These are phyloP conservation scores for Plasmodium inui DNA, from an alignment of 169 alveolate genomes.

Conservation along the genomic window DNA sequence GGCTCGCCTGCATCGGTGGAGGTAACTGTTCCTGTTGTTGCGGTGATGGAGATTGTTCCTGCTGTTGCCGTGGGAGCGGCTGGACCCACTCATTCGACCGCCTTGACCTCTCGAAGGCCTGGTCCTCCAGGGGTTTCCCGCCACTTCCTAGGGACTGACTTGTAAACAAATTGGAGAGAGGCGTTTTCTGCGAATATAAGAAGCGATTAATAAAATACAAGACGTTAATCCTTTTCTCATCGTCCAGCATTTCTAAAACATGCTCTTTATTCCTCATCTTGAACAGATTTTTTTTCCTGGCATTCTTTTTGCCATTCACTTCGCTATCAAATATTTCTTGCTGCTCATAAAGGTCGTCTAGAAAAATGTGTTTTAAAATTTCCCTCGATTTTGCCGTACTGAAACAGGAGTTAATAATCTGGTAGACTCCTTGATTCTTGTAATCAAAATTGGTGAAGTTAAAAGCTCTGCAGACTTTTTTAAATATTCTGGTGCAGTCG, in stretches of 20 bases:
- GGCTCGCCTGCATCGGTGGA: neutral
- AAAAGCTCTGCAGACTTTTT: conserved; percentile 51
- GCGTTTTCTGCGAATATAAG: conserved; percentile 62
- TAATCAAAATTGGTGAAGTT: conserved; percentile 28
- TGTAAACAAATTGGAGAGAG: conserved; percentile 53
- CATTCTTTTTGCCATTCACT: conserved; percentile 23
- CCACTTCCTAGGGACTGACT: neutral
- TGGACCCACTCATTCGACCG: neutral
- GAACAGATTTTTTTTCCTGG: neutral
- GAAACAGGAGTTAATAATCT: conserved; percentile 34
- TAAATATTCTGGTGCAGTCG: conserved; percentile 26
- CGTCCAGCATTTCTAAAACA: conserved; percentile 31
- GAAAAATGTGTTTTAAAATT: conserved; percentile 18
- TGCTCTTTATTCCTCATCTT: conserved; percentile 10
- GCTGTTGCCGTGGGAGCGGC: neutral
- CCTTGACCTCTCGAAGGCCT: neutral
- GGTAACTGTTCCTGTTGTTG: too few relatives aligned
- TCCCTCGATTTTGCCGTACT: neutral
- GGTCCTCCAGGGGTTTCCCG: too few relatives aligned
- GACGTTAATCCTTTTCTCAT: conserved; percentile 57
- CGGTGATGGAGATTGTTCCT: too few relatives aligned
- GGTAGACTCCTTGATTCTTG: conserved; percentile 25
- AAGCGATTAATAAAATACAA: conserved; percentile 58
- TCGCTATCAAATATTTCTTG: conserved; percentile 45
- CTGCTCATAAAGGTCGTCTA: conserved; percentile 48